These are phyloP conservation scores for Claviceps sp. DNA, from an alignment of 2,329 filamentous ascomycete species.

Conservation along the genomic window DNA sequence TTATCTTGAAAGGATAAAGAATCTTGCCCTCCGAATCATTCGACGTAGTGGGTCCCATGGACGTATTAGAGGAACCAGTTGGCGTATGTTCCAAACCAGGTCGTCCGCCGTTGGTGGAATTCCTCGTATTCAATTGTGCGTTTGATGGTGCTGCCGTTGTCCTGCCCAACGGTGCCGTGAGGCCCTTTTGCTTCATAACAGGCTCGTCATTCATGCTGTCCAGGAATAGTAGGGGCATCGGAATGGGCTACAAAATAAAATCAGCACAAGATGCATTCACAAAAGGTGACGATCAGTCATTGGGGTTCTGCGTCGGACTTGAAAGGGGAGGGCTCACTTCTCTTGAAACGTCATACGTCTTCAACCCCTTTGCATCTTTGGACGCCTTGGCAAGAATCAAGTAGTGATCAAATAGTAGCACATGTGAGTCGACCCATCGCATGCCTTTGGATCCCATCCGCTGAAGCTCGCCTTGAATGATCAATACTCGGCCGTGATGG, in stretches of 20 bases:
- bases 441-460: slow-evolving; percentile 80
- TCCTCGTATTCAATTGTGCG: slow-evolving; percentile 40
- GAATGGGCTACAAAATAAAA: slow-evolving; percentile 51
- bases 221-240: slow-evolving; percentile 87
- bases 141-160: slow-evolving; percentile 48
- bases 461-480: slow-evolving; percentile 80
- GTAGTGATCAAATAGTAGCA: slow-evolving; percentile 91
- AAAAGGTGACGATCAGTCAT: background rate
- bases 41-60: slow-evolving; percentile 30
- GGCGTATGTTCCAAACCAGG: slow-evolving; percentile 53
- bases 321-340: slow-evolving; percentile 37
- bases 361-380: slow-evolving; percentile 57
- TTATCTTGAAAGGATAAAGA: slow-evolving; percentile 87
- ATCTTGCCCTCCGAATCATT: slow-evolving; percentile 70
- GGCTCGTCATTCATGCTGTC: slow-evolving; percentile 89
- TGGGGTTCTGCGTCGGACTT: background rate
- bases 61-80: slow-evolving; percentile 52
- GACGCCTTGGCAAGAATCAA: slow-evolving; percentile 75
- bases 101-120: slow-evolving; percentile 36
- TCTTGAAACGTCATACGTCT: slow-evolving; percentile 89
- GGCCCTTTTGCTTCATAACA: slow-evolving; percentile 68
- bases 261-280: background rate
- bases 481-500: slow-evolving; percentile 81
- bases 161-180: slow-evolving; percentile 47
- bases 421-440: slow-evolving; percentile 86